These are phyloP conservation scores for Ramaria sp. DNA, from an alignment of 768 basidiomycete genomes.

Conservation along the genomic window DNA sequence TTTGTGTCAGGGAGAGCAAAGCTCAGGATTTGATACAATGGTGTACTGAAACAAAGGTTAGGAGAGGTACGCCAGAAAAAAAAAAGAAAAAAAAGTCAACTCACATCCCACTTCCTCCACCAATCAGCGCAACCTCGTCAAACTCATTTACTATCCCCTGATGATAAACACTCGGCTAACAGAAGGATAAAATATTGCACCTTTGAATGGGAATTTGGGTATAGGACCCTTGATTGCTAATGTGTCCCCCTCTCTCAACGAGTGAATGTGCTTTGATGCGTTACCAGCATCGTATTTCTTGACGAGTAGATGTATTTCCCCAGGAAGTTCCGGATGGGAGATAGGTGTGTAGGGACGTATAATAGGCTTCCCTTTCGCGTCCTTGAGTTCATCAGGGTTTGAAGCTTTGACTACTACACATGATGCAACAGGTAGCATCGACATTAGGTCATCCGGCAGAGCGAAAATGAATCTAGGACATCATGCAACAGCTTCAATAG, in stretches of 20 bases:
- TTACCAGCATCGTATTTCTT: constrained; percentile 80
- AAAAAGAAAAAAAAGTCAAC: constrained; percentile 16
- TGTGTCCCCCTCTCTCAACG: constrained; percentile 69
- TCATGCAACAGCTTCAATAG: background rate
- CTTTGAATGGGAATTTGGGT: constrained; percentile 75
- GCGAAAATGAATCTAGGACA: constrained; percentile 60
- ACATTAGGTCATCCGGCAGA: constrained; percentile 66
- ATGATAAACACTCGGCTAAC: background rate
- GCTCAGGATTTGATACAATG: constrained; percentile 71
- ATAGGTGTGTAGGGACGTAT: constrained; percentile 91
- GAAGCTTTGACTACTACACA: constrained; percentile 71
- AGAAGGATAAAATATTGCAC: constrained; percentile 25
- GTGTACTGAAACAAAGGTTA: constrained; percentile 39
- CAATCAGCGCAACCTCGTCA: constrained; percentile 80
- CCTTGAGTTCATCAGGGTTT: constrained; percentile 49
- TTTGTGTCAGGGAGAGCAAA: constrained; percentile 59
- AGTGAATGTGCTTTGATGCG: constrained; percentile 74
- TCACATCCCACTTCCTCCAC: constrained; percentile 89
- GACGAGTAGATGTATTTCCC: constrained; percentile 70
- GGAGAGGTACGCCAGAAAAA: background rate
- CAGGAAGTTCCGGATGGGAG: constrained; percentile 61
- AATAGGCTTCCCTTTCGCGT: constrained; percentile 78
- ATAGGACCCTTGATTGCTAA: constrained; percentile 89
- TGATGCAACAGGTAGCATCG: constrained; percentile 69
- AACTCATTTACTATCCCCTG: constrained; percentile 58